Percentiles rank a stretch among this genome's conserved stretches.
These are phyloP conservation scores for Papiliotrema terrestris DNA, from an alignment of 1,284 basidiomycete species.

Conservation along the genomic window DNA sequence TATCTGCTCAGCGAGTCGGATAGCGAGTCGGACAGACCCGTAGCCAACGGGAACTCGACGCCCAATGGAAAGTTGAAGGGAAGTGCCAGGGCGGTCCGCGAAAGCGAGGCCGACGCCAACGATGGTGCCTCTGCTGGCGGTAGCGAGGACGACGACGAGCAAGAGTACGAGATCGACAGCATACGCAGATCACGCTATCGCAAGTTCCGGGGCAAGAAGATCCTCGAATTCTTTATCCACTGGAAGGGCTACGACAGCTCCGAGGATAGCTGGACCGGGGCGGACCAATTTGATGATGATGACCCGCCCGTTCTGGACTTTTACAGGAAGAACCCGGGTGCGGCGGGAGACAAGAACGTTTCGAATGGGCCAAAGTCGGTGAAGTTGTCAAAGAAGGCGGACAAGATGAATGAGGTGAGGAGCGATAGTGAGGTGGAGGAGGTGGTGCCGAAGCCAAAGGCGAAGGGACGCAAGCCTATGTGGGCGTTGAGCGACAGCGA, in stretches of 20 bases:
- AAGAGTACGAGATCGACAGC: constrained; percentile 41
- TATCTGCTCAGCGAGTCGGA: background rate
- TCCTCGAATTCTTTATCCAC: constrained; percentile 37
- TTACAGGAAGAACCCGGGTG: constrained; percentile 24
- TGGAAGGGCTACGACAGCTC: constrained; percentile 32
- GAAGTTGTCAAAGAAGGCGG: background rate
- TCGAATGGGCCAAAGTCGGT: background rate
- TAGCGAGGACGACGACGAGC: constrained; percentile 14
- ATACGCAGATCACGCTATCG: constrained; percentile 36
- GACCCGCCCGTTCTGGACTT: constrained; percentile 39
- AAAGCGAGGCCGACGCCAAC: background rate
- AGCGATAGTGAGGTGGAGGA: too few relatives aligned
- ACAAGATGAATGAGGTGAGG: background rate
- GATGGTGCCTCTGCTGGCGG: background rate
- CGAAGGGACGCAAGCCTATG: background rate
- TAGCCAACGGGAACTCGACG: background rate
- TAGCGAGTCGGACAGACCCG: too few relatives aligned
- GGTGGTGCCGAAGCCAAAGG: background rate
- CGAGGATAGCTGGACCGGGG: constrained; percentile 37
- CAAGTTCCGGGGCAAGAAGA: constrained; percentile 12
- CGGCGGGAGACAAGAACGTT: background rate
- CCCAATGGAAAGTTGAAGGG: background rate
- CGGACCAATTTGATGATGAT: constrained; percentile 44
- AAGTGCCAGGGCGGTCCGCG: background rate
- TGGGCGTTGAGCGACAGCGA: background rate